These are phyloP conservation scores for Silene latifolia DNA, from an alignment of 148 eudicot species.

Conservation along the genomic window DNA sequence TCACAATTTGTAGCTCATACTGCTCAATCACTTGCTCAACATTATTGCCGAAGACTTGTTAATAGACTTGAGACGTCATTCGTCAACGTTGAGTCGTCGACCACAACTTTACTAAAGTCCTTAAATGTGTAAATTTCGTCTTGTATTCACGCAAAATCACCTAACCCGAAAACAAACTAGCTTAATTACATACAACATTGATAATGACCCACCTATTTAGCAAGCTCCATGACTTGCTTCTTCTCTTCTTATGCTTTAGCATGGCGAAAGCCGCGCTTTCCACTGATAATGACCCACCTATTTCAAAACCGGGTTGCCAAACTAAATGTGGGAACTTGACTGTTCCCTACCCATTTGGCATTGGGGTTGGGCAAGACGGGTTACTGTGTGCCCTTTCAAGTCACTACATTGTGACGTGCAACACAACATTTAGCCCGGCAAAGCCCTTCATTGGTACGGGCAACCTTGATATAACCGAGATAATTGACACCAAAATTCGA, in stretches of 20 bases:
- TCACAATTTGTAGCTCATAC: too few relatives aligned
- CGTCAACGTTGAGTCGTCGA: too few relatives aligned
- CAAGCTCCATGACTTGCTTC: background rate
- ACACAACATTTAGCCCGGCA: conserved; percentile 28
- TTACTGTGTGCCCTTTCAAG: conserved; percentile 22
- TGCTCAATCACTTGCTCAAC: too few relatives aligned
- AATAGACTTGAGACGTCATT: too few relatives aligned
- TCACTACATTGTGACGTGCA: conserved; percentile 31
- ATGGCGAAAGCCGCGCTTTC: background rate
- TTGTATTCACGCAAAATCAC: too few relatives aligned
- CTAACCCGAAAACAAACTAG: too few relatives aligned
- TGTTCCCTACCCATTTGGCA: conserved; percentile 47
- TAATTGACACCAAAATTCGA: conserved; percentile 25
- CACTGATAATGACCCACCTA: background rate
- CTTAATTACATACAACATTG: background rate
- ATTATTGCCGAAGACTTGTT: too few relatives aligned
- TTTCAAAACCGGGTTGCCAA: background rate
- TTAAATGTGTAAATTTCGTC: too few relatives aligned
- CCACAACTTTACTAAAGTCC: too few relatives aligned
- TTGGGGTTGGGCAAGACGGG: conserved; percentile 25
- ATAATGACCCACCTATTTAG: background rate
- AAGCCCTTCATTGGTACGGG: conserved; percentile 8
- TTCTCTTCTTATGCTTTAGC: background rate
- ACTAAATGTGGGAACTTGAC: background rate
- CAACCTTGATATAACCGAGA: conserved; percentile 8